Conservation (phyloP, 1,284 basidiomycete species). For the Ceratobasidium sp. region DNA sequence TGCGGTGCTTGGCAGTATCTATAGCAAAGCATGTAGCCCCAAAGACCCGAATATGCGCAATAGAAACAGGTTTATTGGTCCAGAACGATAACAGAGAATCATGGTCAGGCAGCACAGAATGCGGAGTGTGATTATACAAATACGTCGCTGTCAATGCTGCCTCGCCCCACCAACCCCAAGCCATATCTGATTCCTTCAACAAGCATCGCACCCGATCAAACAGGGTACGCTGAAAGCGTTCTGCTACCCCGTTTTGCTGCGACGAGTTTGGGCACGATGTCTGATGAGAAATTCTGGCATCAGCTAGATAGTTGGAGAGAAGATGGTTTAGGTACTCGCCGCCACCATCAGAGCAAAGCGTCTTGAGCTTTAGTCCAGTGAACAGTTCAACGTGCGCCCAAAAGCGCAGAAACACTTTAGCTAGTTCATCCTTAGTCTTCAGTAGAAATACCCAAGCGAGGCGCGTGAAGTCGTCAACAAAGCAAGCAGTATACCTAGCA, state of each 20-base stretch:
- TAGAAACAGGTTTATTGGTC: background rate
- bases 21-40: slow-evolving; percentile 4
- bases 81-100: background rate
- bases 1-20: slow-evolving; percentile 1
- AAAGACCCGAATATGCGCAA: slow-evolving; percentile 26
- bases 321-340: slow-evolving; percentile 49
- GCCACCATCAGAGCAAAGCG: slow-evolving; percentile 52
- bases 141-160: background rate
- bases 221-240: slow-evolving; percentile 27
- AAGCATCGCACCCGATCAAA: slow-evolving; percentile 5
- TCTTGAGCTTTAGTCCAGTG: slow-evolving; percentile 47
- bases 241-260: slow-evolving; percentile 37
- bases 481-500: slow-evolving; percentile 49
- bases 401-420: slow-evolving; percentile 48
- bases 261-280: slow-evolving; percentile 7
- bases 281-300: slow-evolving; percentile 47
- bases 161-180: slow-evolving; percentile 31
- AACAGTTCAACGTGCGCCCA: slow-evolving; percentile 47
- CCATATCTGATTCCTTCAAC: slow-evolving; percentile 9
- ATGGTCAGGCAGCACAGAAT: background rate
- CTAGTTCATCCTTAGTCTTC: slow-evolving; percentile 47
- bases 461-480: slow-evolving; percentile 49
- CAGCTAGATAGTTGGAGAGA: slow-evolving; percentile 41
- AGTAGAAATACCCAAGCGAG: slow-evolving; percentile 45
- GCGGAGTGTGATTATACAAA: slow-evolving; percentile 22